These are phyloP conservation scores for Yamadazyma buinensis DNA, from an alignment of 1,139 yeast species.

Conservation along the genomic window DNA sequence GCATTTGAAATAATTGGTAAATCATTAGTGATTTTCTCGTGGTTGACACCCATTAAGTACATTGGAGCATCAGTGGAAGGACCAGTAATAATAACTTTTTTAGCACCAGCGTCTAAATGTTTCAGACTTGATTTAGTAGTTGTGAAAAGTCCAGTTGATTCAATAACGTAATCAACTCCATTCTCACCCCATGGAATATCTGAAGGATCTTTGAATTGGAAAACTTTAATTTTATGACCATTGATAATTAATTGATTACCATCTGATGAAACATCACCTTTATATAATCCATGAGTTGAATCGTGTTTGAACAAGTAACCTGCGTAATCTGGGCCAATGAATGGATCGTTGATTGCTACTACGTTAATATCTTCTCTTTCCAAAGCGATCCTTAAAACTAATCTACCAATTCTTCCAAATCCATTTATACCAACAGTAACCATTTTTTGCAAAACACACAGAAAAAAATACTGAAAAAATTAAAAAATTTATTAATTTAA, in stretches of 20 bases:
- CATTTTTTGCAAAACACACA: too few relatives aligned
- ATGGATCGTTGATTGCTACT: conserved; percentile 81
- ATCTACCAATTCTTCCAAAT: conserved; percentile 87
- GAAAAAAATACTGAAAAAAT: too few relatives aligned
- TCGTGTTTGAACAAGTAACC: conserved; percentile 88
- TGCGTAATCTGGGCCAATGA: conserved; percentile 79
- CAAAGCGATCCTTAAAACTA: conserved; percentile 77
- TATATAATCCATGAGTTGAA: conserved; percentile 77
- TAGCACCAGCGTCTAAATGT: conserved; percentile 84
- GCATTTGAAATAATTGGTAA: conserved; percentile 76
- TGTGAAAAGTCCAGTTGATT: conserved; percentile 90
- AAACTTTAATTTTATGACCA: conserved; percentile 65
- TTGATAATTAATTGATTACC: conserved; percentile 59
- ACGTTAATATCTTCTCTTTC: conserved; percentile 67
- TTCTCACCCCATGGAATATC: conserved; percentile 77
- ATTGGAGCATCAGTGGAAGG: conserved; percentile 87
- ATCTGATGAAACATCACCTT: conserved; percentile 61
- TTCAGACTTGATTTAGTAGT: conserved; percentile 70
- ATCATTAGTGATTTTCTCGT: conserved; percentile 67
- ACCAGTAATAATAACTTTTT: conserved; percentile 85
- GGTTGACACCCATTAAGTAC: conserved; percentile 84
- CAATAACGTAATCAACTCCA: conserved; percentile 78
- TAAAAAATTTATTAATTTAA: too few relatives aligned
- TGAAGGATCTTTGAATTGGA: conserved; percentile 77
- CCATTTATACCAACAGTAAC: conserved; percentile 78